A percentile compares a stretch with the other conserved stretches of the same genome.
phyloP scores from a whole-genome alignment of 2,329 filamentous ascomycete species.

The Penicillium capsulatum region DNA sequence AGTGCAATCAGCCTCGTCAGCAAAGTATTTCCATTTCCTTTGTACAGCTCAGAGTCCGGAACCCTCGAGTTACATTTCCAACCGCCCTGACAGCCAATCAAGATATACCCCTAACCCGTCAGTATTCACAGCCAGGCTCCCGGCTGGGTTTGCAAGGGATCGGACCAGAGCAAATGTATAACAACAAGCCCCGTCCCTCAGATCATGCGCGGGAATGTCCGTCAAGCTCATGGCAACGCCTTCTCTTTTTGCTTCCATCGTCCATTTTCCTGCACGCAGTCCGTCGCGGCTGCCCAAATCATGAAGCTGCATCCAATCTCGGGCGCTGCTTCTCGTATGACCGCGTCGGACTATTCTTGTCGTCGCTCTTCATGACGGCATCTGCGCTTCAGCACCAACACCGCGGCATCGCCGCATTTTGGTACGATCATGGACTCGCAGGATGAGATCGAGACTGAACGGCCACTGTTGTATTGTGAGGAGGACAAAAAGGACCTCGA shows the following conservation, averaged over 20 bases:
- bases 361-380: slow-evolving; percentile 12
- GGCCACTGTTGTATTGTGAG: slow-evolving; percentile 2
- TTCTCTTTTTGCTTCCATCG: background rate
- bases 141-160: too few relatives aligned
- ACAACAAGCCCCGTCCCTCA: too few relatives aligned
- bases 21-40: too few relatives aligned
- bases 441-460: slow-evolving; percentile 2
- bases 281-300: slow-evolving; percentile 15
- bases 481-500: slow-evolving; percentile 7
- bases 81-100: too few relatives aligned
- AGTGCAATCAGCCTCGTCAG: too few relatives aligned
- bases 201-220: too few relatives aligned
- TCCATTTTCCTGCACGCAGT: slow-evolving; percentile 4
- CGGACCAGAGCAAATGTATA: too few relatives aligned
- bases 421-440: slow-evolving; percentile 13
- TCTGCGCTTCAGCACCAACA: background rate
- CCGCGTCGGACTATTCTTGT: slow-evolving; percentile 1
- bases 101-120: too few relatives aligned
- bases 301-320: slow-evolving; percentile 7
- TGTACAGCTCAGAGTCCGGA: too few relatives aligned
- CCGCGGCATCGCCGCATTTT: slow-evolving; percentile 5
- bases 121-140: too few relatives aligned
- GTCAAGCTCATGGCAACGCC: too few relatives aligned
- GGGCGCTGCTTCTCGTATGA: slow-evolving; percentile 6
- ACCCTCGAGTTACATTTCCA: too few relatives aligned